Percentiles rank a stretch among this genome's conserved stretches.
phyloP scores from a whole-genome alignment of 345 rosid species.

The Noccaea bulbosa region DNA sequence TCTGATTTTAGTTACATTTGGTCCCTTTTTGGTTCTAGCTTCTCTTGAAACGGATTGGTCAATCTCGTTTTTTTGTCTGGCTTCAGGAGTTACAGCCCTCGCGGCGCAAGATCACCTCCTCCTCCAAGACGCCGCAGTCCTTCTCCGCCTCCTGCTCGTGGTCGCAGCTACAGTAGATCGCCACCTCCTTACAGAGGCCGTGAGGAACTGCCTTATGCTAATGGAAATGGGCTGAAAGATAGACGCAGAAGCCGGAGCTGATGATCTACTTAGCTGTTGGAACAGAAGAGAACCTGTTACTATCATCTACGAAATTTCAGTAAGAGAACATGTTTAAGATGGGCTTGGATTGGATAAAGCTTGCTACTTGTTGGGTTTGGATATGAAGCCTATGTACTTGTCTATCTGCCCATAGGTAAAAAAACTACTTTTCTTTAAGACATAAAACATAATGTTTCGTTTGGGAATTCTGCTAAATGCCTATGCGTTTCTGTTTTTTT shows the following conservation, averaged over 20 bases:
- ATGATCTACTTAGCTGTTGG: too few relatives aligned
- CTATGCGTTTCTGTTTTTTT: slow-evolving; percentile 48
- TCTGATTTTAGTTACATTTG: background rate
- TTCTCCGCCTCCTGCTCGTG: slow-evolving; percentile 69
- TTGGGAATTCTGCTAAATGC: slow-evolving; percentile 57
- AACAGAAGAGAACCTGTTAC: too few relatives aligned
- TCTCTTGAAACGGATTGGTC: background rate
- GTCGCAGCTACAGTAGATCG: slow-evolving; percentile 87
- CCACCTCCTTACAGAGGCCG: slow-evolving; percentile 83
- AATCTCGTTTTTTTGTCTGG: background rate
- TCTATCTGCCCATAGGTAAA: slow-evolving; percentile 44
- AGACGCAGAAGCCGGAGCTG: slow-evolving; percentile 95
- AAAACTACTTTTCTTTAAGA: slow-evolving; percentile 39
- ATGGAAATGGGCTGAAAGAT: slow-evolving; percentile 83
- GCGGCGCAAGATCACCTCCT: slow-evolving; percentile 66
- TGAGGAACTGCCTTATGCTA: slow-evolving; percentile 84
- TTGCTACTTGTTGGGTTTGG: slow-evolving; percentile 51
- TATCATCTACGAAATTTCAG: slow-evolving; percentile 65
- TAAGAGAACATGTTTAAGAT: slow-evolving; percentile 52
- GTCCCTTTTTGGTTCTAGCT: background rate
- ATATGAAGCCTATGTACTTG: slow-evolving; percentile 43
- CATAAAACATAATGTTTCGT: slow-evolving; percentile 22
- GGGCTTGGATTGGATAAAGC: slow-evolving; percentile 68
- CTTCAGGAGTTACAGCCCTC: slow-evolving; percentile 88
- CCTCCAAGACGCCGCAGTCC: slow-evolving; percentile 81